Evolutionary conservation across 1,139 yeast species (phyloP).

Genomic region (Blastobotrys ciferrii): DNA sequence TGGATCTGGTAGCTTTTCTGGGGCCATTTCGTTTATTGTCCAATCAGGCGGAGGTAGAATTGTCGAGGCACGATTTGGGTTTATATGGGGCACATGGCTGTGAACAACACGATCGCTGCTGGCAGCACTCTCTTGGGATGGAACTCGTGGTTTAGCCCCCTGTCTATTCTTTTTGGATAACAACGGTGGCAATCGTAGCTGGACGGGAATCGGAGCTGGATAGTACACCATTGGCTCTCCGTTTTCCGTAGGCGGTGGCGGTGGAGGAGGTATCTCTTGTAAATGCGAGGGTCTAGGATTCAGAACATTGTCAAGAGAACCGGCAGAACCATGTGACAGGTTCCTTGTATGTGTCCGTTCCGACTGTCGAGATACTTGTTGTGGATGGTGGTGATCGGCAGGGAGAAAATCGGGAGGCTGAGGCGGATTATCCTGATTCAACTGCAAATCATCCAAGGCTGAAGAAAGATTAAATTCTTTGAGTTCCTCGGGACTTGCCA

Average conservation of each 20-base stretch:
- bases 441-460: constrained; percentile 3
- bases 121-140: background rate
- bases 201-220: constrained; percentile 38
- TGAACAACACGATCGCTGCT: constrained; percentile 3
- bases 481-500: constrained; percentile 2
- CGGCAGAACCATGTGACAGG: background rate
- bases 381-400: constrained; percentile 1
- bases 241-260: constrained; percentile 17
- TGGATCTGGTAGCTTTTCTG: background rate
- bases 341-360: constrained; percentile 1
- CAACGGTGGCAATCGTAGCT: constrained; percentile 28
- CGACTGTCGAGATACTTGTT: background rate
- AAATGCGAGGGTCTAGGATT: constrained; percentile 15
- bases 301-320: constrained; percentile 9
- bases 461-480: constrained; percentile 3
- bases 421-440: background rate
- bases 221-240: constrained; percentile 27
- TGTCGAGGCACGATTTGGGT: constrained; percentile 18
- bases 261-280: background rate
- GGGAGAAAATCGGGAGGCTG: background rate
- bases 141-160: background rate
- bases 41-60: constrained; percentile 24
- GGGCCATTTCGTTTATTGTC: constrained; percentile 16
- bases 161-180: constrained; percentile 25
- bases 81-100: constrained; percentile 9